phyloP scores from a whole-genome alignment of 306 rosid genomes.

The Prunus padus region DNA sequence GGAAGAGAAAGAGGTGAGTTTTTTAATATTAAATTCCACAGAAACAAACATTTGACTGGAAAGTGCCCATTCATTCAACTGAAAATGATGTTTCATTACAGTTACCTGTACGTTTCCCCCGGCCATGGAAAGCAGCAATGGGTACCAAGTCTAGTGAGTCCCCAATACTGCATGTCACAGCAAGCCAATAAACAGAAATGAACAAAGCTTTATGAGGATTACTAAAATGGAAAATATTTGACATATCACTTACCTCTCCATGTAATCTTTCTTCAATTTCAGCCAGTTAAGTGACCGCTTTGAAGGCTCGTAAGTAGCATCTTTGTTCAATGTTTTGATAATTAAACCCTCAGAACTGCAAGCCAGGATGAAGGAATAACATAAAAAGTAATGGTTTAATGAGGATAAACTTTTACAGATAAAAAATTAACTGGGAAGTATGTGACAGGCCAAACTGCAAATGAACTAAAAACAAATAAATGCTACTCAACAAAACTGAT shows the following conservation, averaged over 20 bases:
- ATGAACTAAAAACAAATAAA: conserved; percentile 3
- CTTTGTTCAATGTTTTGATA: conserved; percentile 74
- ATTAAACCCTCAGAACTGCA: conserved; percentile 90
- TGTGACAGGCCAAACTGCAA: not conserved
- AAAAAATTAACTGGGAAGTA: conserved; percentile 1
- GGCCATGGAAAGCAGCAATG: conserved; percentile 93
- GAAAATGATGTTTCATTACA: conserved; percentile 10
- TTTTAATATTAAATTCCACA: not conserved
- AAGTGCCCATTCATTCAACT: conserved; percentile 13
- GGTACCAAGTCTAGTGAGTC: conserved; percentile 97
- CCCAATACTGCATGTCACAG: conserved; percentile 66
- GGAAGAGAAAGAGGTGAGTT: not conserved
- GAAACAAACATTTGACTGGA: conserved; percentile 4
- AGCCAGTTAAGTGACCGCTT: conserved; percentile 88
- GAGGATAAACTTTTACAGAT: not conserved
- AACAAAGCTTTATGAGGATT: conserved; percentile 16
- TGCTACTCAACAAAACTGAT: conserved; percentile 10
- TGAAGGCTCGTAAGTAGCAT: conserved; percentile 94
- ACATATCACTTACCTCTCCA: conserved; percentile 56
- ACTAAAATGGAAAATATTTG: conserved; percentile 10
- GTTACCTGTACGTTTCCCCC: conserved; percentile 93
- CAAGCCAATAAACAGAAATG: conserved; percentile 26
- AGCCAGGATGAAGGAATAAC: conserved; percentile 29
- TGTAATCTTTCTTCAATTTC: conserved; percentile 91
- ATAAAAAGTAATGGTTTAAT: conserved; percentile 3